Evolutionary conservation across 768 basidiomycete species (phyloP).

Genomic region (Boletus sp.): DNA sequence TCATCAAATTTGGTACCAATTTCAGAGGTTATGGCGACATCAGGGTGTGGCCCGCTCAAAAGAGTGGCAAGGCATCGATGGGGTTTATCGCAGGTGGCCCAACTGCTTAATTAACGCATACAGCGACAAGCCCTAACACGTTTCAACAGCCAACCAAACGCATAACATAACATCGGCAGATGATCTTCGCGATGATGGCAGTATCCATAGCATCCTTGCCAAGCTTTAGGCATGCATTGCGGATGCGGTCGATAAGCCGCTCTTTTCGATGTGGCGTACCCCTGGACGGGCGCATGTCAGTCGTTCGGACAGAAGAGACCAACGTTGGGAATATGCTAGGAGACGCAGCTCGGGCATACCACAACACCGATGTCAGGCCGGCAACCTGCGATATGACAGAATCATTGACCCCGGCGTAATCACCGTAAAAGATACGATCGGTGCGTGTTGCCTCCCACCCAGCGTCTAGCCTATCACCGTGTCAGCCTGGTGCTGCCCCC

Average conservation of each 20-base stretch:
- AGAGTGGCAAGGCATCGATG: neutral
- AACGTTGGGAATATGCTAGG: slow-evolving; percentile 6
- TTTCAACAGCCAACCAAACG: slow-evolving; percentile 1
- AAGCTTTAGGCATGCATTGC: neutral
- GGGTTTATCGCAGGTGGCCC: neutral
- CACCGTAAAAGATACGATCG: slow-evolving; percentile 13
- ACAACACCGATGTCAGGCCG: slow-evolving; percentile 14
- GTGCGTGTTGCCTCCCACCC: slow-evolving; percentile 1
- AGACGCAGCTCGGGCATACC: slow-evolving; percentile 19
- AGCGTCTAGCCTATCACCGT: neutral
- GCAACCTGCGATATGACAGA: slow-evolving; percentile 6
- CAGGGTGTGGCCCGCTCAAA: neutral
- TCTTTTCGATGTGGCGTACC: slow-evolving; percentile 4
- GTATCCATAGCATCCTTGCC: neutral
- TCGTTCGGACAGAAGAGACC: neutral
- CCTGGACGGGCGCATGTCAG: slow-evolving; percentile 3
- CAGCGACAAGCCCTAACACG: neutral
- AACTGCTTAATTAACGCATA: neutral
- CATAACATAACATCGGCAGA: slow-evolving; percentile 3
- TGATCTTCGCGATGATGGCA: slow-evolving; percentile 4
- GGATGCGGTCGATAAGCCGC: neutral
- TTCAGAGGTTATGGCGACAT: slow-evolving; percentile 6
- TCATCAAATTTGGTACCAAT: slow-evolving; percentile 4
- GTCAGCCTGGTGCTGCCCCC: neutral
- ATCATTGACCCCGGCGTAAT: slow-evolving; percentile 1